phyloP scores from a whole-genome alignment of 768 basidiomycete species.

The Lentinula aciculospora region DNA sequence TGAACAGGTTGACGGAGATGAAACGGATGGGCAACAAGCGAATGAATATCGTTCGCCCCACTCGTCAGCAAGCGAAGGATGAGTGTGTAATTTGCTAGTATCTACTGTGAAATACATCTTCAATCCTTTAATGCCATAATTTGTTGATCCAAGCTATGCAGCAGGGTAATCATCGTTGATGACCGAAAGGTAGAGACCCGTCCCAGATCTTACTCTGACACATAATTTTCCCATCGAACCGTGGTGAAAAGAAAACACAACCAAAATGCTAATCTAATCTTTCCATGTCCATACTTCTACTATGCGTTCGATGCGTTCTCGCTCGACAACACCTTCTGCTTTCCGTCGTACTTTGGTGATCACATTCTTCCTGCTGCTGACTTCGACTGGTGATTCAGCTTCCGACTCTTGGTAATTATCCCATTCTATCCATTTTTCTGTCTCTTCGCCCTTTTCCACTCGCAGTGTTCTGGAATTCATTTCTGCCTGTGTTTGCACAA shows the following conservation, averaged over 20 bases:
- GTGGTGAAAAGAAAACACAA: background rate
- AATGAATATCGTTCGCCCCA: conserved; percentile 75
- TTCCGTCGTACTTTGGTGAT: conserved; percentile 56
- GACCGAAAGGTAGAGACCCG: background rate
- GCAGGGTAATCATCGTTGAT: too few species aligned
- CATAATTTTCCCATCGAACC: background rate
- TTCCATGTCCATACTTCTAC: conserved; percentile 67
- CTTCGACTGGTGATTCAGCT: conserved; percentile 30
- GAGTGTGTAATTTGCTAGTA: conserved; percentile 80
- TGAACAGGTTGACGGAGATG: conserved; percentile 93
- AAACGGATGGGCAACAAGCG: conserved; percentile 84
- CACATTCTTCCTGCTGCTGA: conserved; percentile 40
- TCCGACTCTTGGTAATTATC: conserved; percentile 24
- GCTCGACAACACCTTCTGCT: conserved; percentile 46
- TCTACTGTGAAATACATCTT: background rate
- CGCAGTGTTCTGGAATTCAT: conserved; percentile 32
- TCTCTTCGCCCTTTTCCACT: conserved; percentile 29
- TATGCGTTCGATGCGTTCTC: conserved; percentile 65
- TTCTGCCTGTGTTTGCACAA: conserved; percentile 36
- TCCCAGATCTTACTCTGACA: too few species aligned
- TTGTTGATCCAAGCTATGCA: too few species aligned
- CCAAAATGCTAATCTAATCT: conserved; percentile 1
- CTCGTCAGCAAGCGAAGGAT: conserved; percentile 88
- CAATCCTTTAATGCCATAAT: background rate
- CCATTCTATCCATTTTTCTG: conserved; percentile 36